Percentiles rank a stretch among this genome's conserved stretches.
These are phyloP conservation scores for Parastagonospora avenae DNA, from an alignment of 2,329 filamentous ascomycete species.

Conservation along the genomic window DNA sequence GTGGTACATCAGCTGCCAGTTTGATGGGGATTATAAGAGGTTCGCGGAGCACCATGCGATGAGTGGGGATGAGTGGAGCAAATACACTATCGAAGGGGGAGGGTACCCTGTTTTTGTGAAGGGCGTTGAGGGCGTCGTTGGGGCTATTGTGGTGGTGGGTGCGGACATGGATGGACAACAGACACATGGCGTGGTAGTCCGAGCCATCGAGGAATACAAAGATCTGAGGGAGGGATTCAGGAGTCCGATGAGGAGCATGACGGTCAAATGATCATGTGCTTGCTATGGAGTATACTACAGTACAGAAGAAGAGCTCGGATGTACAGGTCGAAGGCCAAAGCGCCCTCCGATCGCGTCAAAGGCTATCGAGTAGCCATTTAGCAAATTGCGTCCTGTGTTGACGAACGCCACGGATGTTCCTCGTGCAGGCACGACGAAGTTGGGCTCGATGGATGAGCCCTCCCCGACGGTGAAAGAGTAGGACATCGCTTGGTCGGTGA, in stretches of 20 bases:
- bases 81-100: slow-evolving; percentile 80
- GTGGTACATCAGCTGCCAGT: slow-evolving; percentile 74
- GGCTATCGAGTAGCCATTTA: slow-evolving; percentile 39
- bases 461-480: slow-evolving; percentile 39
- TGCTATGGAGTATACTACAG: slow-evolving; percentile 16
- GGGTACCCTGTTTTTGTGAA: slow-evolving; percentile 73
- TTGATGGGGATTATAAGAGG: slow-evolving; percentile 66
- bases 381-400: slow-evolving; percentile 43
- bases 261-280: slow-evolving; percentile 39
- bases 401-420: slow-evolving; percentile 31
- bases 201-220: slow-evolving; percentile 65
- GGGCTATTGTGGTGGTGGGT: slow-evolving; percentile 75
- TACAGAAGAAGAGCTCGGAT: slow-evolving; percentile 18
- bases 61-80: slow-evolving; percentile 54
- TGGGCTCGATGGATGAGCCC: slow-evolving; percentile 29
- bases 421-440: slow-evolving; percentile 32
- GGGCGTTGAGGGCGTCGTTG: slow-evolving; percentile 77
- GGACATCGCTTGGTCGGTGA: slow-evolving; percentile 16
- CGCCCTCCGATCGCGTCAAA: slow-evolving; percentile 41
- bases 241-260: slow-evolving; percentile 41
- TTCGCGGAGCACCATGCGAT: slow-evolving; percentile 72
- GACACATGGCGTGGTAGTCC: slow-evolving; percentile 77
- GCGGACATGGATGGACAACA: slow-evolving; percentile 69
- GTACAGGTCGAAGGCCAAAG: slow-evolving; percentile 36
- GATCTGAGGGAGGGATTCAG: slow-evolving; percentile 41